phyloP scores from a whole-genome alignment of 495 filamentous ascomycete species.

The Hyaloscypha bicolor region DNA sequence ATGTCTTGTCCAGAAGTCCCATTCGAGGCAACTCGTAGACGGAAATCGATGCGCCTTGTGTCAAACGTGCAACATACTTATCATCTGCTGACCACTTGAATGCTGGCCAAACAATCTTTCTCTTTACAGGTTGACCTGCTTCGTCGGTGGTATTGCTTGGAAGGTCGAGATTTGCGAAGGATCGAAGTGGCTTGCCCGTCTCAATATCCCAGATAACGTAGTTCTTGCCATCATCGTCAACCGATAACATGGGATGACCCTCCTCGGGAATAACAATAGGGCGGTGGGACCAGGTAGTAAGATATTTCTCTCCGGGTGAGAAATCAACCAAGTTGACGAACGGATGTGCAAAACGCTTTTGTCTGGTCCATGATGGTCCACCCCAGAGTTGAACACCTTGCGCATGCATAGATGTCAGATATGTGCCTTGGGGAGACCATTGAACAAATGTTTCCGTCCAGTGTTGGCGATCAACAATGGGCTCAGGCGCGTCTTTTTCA shows the following conservation, averaged over 20 bases:
- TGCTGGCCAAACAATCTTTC: conserved; percentile 95
- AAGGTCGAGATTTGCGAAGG: conserved; percentile 84
- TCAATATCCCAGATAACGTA: conserved; percentile 98
- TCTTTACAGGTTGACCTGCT: conserved; percentile 69
- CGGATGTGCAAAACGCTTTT: conserved; percentile 91
- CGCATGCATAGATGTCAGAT: conserved; percentile 88
- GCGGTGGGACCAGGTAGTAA: conserved; percentile 94
- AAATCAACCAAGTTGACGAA: conserved; percentile 95
- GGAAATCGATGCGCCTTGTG: conserved; percentile 84
- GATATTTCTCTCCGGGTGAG: conserved; percentile 88
- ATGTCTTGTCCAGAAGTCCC: conserved; percentile 84
- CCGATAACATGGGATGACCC: conserved; percentile 74
- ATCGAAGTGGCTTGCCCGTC: conserved; percentile 85
- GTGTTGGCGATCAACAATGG: conserved; percentile 83
- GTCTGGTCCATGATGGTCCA: conserved; percentile 82
- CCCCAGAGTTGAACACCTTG: conserved; percentile 98
- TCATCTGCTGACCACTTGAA: conserved; percentile 99
- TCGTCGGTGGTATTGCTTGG: conserved; percentile 58
- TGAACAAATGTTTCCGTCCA: conserved; percentile 98
- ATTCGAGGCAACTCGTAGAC: conserved; percentile 94
- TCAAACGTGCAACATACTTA: conserved; percentile 93
- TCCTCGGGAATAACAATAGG: conserved; percentile 88
- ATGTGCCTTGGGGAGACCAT: conserved; percentile 96
- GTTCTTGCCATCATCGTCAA: conserved; percentile 98
- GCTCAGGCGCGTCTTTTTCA: conserved; percentile 87